Evolutionary conservation across 768 basidiomycete species (phyloP).

Genomic region (Lactarius deliciosus): DNA sequence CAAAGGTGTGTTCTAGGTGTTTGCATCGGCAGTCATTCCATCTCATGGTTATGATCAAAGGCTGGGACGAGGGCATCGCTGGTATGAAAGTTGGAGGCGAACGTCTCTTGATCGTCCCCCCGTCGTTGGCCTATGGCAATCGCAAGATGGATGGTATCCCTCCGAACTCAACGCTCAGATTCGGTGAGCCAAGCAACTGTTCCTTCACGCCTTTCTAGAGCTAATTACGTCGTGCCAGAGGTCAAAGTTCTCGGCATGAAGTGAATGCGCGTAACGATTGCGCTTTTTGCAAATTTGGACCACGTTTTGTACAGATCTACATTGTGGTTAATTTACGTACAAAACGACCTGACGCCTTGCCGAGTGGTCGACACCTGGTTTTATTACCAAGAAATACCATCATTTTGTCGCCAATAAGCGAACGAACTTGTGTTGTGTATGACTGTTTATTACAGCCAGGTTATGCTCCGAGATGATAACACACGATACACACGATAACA

Average conservation of each 20-base stretch:
- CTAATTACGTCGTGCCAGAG: constrained; percentile 44
- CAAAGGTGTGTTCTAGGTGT: constrained; percentile 53
- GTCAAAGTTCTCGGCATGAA: constrained; percentile 71
- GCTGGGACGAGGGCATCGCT: constrained; percentile 89
- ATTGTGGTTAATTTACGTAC: constrained; percentile 22
- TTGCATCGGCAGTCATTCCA: constrained; percentile 12
- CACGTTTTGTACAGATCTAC: constrained; percentile 6
- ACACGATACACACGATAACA: not conserved
- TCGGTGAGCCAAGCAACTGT: constrained; percentile 53
- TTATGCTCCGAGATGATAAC: not conserved
- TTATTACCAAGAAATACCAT: constrained; percentile 13
- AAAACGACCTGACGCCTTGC: constrained; percentile 28
- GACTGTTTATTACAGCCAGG: not conserved
- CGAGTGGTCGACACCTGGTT: constrained; percentile 5
- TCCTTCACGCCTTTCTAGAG: constrained; percentile 11
- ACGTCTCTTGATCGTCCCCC: constrained; percentile 73
- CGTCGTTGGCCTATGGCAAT: constrained; percentile 70
- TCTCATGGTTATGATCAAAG: constrained; percentile 36
- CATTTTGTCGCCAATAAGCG: constrained; percentile 16
- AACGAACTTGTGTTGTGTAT: not conserved
- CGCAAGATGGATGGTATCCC: constrained; percentile 66
- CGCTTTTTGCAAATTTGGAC: constrained; percentile 9
- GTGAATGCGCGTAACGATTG: constrained; percentile 36
- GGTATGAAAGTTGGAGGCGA: constrained; percentile 95
- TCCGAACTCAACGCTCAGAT: constrained; percentile 74